phyloP scores from a whole-genome alignment of 768 basidiomycete species.

The Mycena belliarum region DNA sequence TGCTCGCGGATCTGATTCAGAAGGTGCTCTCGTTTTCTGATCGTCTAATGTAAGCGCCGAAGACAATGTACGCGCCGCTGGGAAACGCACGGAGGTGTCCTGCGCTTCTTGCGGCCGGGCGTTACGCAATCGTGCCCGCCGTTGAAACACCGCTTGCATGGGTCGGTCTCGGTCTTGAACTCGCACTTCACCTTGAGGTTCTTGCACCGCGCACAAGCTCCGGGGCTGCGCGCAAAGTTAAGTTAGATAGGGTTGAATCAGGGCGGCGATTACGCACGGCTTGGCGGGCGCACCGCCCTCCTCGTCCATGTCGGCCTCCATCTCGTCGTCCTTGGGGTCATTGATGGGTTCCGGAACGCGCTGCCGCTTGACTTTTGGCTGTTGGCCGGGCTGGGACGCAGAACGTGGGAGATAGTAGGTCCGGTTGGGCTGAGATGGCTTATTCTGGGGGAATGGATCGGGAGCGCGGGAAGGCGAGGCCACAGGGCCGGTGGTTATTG shows the following conservation, averaged over 20 bases:
- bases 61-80: background rate
- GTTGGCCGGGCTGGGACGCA: constrained; percentile 25
- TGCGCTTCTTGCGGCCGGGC: constrained; percentile 82
- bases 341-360: constrained; percentile 32
- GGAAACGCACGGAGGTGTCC: constrained; percentile 69
- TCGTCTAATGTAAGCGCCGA: constrained; percentile 1
- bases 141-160: constrained; percentile 72
- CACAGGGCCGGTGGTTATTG: constrained; percentile 7
- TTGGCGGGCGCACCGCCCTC: constrained; percentile 44
- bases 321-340: constrained; percentile 37
- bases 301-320: constrained; percentile 36
- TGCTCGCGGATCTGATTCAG: constrained; percentile 75
- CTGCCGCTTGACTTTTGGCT: constrained; percentile 37
- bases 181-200: constrained; percentile 72
- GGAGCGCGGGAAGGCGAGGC: background rate
- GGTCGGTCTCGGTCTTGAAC: constrained; percentile 69
- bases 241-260: constrained; percentile 2
- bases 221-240: constrained; percentile 35
- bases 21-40: constrained; percentile 79
- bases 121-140: constrained; percentile 75
- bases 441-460: background rate
- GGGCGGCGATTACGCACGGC: constrained; percentile 34
- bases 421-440: background rate
- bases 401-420: constrained; percentile 23
- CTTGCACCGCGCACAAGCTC: constrained; percentile 77